phyloP scores from a whole-genome alignment of 169 alveolate genomes.

The Theileria annulata region DNA sequence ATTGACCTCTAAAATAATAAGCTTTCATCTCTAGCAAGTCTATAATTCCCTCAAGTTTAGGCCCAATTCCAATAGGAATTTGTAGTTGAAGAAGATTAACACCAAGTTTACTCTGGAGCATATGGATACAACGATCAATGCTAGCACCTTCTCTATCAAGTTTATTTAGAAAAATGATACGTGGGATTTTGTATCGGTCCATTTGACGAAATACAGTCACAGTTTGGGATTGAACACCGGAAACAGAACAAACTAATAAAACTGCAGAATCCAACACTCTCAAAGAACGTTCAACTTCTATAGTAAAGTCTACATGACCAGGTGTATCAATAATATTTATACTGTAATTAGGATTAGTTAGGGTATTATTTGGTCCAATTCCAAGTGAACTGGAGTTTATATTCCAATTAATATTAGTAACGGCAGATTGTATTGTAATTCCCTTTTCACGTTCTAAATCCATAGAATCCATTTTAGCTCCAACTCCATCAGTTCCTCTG shows the following conservation, averaged over 20 bases:
- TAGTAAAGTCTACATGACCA: slow-evolving; percentile 98
- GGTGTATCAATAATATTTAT: slow-evolving; percentile 97
- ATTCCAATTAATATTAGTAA: slow-evolving; percentile 91
- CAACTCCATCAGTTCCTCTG: slow-evolving; percentile 93
- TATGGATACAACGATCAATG: slow-evolving; percentile 82
- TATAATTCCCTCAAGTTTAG: slow-evolving; percentile 87
- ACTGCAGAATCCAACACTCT: slow-evolving; percentile 97
- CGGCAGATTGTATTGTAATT: slow-evolving; percentile 94
- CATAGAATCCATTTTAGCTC: slow-evolving; percentile 98
- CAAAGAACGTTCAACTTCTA: slow-evolving; percentile 96
- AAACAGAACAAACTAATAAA: slow-evolving; percentile 92
- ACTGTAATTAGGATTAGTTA: slow-evolving; percentile 39
- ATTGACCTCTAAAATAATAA: slow-evolving; percentile 84
- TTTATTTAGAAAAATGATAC: slow-evolving; percentile 91
- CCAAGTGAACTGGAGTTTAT: neutral
- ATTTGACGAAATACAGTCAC: slow-evolving; percentile 95
- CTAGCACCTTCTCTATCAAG: slow-evolving; percentile 97
- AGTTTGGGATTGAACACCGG: slow-evolving; percentile 96
- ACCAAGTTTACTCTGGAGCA: slow-evolving; percentile 86
- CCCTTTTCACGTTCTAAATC: slow-evolving; percentile 97
- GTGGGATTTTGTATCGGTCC: slow-evolving; percentile 92
- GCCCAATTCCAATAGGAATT: slow-evolving; percentile 88
- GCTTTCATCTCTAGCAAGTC: slow-evolving; percentile 85
- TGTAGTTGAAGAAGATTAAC: slow-evolving; percentile 69
- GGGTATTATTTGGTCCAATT: neutral